These are phyloP conservation scores for Xerocomellus chrysenteron DNA, from an alignment of 768 basidiomycete genomes.

Conservation along the genomic window DNA sequence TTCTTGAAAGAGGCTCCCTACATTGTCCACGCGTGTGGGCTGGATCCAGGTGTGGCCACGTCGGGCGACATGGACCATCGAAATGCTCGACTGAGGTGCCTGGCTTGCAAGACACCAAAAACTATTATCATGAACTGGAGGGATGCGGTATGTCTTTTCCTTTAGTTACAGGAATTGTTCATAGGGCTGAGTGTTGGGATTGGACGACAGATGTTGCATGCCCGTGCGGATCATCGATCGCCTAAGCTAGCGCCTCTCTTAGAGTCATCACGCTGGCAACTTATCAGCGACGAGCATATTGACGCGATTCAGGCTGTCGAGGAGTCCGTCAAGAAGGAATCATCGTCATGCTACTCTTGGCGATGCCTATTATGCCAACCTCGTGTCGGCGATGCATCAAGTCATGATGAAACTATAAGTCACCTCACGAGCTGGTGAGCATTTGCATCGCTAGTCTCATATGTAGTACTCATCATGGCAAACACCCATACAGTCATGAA, in stretches of 20 bases:
- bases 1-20: background rate
- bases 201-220: constrained; percentile 6
- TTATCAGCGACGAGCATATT: background rate
- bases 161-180: background rate
- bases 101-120: background rate
- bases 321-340: no score
- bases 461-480: no score
- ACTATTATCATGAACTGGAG: constrained; percentile 4
- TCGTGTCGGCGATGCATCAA: no score
- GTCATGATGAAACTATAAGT: no score
- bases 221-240: background rate
- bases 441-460: no score
- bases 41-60: constrained; percentile 9
- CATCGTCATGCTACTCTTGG: no score
- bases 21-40: constrained; percentile 1
- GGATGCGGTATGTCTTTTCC: constrained; percentile 8
- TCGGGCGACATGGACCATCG: constrained; percentile 9
- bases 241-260: background rate
- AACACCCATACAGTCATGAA: no score
- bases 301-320: no score
- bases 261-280: background rate
- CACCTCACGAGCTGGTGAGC: no score
- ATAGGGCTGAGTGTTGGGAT: background rate
- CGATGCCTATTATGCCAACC: no score
- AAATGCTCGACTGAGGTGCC: constrained; percentile 5